phyloP scores from a whole-genome alignment of 2,329 filamentous ascomycete genomes.

The Clarireedia hainanense region DNA sequence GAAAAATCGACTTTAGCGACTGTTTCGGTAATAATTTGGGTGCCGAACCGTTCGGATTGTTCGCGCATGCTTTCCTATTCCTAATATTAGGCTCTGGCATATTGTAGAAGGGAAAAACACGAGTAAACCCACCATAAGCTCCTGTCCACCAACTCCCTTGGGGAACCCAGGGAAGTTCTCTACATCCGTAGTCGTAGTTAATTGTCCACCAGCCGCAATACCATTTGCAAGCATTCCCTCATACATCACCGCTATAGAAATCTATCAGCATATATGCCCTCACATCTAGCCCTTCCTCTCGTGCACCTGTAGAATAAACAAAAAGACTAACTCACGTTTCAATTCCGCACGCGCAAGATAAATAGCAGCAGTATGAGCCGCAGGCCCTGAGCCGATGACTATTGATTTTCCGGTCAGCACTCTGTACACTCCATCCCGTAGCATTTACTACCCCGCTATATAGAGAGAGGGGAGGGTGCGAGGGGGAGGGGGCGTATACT shows the following conservation, averaged over 20 bases:
- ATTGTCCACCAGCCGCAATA: conserved; percentile 89
- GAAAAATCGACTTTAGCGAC: conserved; percentile 82
- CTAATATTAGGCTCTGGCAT: not conserved
- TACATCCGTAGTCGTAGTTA: conserved; percentile 96
- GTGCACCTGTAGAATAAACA: not conserved
- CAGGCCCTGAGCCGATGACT: conserved; percentile 90
- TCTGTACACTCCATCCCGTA: not conserved
- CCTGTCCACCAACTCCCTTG: conserved; percentile 74
- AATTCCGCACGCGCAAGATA: conserved; percentile 93
- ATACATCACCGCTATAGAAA: conserved; percentile 64
- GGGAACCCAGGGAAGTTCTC: conserved; percentile 98
- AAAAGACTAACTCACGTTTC: conserved; percentile 46
- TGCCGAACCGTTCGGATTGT: conserved; percentile 88
- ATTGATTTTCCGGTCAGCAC: conserved; percentile 10
- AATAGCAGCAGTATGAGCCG: conserved; percentile 93
- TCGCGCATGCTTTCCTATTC: conserved; percentile 71
- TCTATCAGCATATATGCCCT: not conserved
- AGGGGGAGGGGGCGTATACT: conserved; percentile 31
- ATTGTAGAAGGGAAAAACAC: not conserved
- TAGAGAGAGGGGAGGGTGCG: not conserved
- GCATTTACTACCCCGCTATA: not conserved
- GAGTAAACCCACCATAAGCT: conserved; percentile 57
- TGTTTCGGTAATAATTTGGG: conserved; percentile 87
- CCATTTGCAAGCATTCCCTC: conserved; percentile 98
- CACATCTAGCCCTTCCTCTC: conserved; percentile 24